Evolutionary conservation across 228 moss, liverwort and hornwort species (phyloP), one percentile per base, ranked within the genome.

Genomic region (Sphagnum fallax): DNA sequence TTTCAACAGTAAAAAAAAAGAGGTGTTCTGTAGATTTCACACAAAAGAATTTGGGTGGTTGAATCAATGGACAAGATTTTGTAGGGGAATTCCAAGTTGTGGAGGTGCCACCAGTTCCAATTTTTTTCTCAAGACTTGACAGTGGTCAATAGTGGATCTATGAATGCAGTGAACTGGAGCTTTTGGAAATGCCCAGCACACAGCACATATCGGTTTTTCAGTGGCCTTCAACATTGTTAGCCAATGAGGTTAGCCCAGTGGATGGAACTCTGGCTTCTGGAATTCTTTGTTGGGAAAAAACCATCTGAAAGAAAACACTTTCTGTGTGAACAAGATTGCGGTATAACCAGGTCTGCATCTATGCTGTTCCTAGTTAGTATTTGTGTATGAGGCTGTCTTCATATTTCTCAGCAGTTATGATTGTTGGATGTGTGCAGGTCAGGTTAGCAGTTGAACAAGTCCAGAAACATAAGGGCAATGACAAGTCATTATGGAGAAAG

Each of bases 141-240:
- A 8, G 15, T n/a, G 15, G 47, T 69, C 16, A 47, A 48, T 53
- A 16, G 8, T 69, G 53, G 53, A 8, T 9, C n/a, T 15, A 16
- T 62, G 16, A 48, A 14, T 73, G n/a, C 92, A 95, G 92, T 72
- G 97, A 97, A 72, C 67, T 97, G 75, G 97, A 90, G 77, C 84
- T 97, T 58, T 72, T 97, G 64, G 75, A 78, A 73, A 91, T 97
- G 67, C 97, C 97, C 52, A 73, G 78, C 62, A 67, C 81, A 52
- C 93, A 93, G 97, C 88, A 90, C 70, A 86, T 93, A 74, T 88
- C 93, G 6, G 97, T 97, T 47, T 90, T 83, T 67, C 97, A 91
- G 74, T 98, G 97, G 97, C 97, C 97, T 62, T 85, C 89, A 70
- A 78, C 91, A 64, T 80, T 98, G 75, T 75, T 98, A 70, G 93